These are phyloP conservation scores for Aspergillus clavatus DNA, from an alignment of 2,329 filamentous ascomycete species.

Conservation along the genomic window DNA sequence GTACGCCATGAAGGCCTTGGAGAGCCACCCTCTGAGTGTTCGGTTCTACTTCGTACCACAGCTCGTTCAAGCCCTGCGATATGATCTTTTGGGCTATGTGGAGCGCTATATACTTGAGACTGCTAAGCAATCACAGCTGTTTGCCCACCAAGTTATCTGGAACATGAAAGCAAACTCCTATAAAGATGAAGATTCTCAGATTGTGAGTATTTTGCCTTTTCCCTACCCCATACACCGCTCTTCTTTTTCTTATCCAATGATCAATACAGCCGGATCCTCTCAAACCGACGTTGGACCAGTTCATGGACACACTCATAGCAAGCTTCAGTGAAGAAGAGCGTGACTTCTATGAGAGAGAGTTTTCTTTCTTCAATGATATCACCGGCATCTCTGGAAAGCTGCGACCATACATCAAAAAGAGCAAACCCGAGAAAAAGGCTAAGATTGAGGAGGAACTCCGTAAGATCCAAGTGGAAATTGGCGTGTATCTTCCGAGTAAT, in stretches of 20 bases:
- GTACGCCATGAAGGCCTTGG: conserved; percentile 91
- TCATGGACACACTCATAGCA: conserved; percentile 76
- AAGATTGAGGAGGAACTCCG: conserved; percentile 98
- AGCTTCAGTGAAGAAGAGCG: conserved; percentile 76
- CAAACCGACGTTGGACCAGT: conserved; percentile 87
- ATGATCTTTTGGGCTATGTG: conserved; percentile 89
- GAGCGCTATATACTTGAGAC: conserved; percentile 96
- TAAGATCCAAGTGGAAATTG: conserved; percentile 94
- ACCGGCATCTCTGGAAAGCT: conserved; percentile 94
- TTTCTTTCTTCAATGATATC: conserved; percentile 96
- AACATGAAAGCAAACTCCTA: conserved; percentile 99
- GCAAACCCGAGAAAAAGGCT: conserved; percentile 95
- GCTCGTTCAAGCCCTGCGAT: conserved; percentile 90
- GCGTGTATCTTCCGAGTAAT: conserved; percentile 94
- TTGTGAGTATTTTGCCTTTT: too few species aligned
- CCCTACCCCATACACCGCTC: too few species aligned
- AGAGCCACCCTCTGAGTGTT: conserved; percentile 91
- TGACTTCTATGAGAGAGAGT: conserved; percentile 88
- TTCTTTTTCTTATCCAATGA: too few species aligned
- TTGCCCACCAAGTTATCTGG: conserved; percentile 99
- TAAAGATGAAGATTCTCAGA: conserved; percentile 88
- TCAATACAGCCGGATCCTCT: conserved; percentile 68
- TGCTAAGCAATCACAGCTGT: conserved; percentile 93
- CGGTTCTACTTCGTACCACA: conserved; percentile 99
- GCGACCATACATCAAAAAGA: conserved; percentile 83